A percentile compares a stretch with the other conserved stretches of the same genome.
Conservation (phyloP, 2,329 filamentous ascomycete genomes). For the Aureobasidium lini region DNA sequence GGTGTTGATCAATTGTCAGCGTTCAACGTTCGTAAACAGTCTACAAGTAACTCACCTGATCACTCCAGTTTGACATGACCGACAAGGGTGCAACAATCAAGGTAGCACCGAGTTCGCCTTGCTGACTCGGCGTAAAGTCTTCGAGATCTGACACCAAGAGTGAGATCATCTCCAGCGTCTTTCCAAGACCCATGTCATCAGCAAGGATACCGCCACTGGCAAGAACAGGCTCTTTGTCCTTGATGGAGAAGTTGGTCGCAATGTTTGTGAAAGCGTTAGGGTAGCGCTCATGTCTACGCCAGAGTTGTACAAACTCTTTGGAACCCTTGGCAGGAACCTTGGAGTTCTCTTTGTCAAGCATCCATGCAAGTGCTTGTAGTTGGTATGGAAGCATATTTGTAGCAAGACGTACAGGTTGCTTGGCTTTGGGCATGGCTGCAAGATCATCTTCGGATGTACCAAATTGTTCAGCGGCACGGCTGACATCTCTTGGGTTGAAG, state of each 20-base stretch:
- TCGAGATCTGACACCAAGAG: slow-evolving; percentile 56
- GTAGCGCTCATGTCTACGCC: slow-evolving; percentile 49
- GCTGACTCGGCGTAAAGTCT: slow-evolving; percentile 15
- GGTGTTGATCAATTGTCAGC: neutral
- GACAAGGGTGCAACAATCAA: slow-evolving; percentile 75
- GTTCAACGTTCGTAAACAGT: neutral
- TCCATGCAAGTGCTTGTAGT: slow-evolving; percentile 71
- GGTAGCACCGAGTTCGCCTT: slow-evolving; percentile 48
- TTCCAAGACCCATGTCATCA: slow-evolving; percentile 89
- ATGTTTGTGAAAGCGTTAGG: slow-evolving; percentile 54
- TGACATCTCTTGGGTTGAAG: slow-evolving; percentile 59
- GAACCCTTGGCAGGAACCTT: slow-evolving; percentile 52
- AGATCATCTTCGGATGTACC: slow-evolving; percentile 64
- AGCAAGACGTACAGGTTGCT: slow-evolving; percentile 57
- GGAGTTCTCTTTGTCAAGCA: slow-evolving; percentile 68
- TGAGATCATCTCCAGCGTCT: slow-evolving; percentile 80
- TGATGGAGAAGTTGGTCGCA: slow-evolving; percentile 60
- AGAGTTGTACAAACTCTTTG: slow-evolving; percentile 64
- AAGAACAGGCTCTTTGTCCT: slow-evolving; percentile 50
- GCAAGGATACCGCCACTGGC: slow-evolving; percentile 78
- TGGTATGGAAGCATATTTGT: slow-evolving; percentile 74
- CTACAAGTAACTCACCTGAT: slow-evolving; percentile 41
- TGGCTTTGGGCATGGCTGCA: slow-evolving; percentile 62
- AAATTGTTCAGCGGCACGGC: slow-evolving; percentile 60
- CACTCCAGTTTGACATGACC: slow-evolving; percentile 86